Percentiles rank a stretch among this genome's conserved stretches.
These are phyloP conservation scores for Trifolium pratense DNA, from an alignment of 306 rosid genomes.

Conservation along the genomic window DNA sequence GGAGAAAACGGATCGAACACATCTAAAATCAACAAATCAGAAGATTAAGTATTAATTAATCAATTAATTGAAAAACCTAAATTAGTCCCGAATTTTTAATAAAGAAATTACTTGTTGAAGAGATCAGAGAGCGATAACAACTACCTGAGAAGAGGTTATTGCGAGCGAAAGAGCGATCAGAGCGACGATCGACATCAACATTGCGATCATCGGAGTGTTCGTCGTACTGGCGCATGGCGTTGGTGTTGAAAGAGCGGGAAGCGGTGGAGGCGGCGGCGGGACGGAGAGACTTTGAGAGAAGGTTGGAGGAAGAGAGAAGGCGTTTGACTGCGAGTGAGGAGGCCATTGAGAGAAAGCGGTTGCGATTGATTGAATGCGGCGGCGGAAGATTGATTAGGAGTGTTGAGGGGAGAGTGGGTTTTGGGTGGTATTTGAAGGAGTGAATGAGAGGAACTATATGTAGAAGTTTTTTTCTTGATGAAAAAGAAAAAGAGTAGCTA, in stretches of 20 bases:
- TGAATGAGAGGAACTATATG: neutral
- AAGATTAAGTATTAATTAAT: neutral
- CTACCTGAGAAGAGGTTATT: conserved; percentile 50
- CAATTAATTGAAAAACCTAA: no score
- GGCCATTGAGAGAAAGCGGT: conserved; percentile 33
- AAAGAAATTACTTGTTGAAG: no score
- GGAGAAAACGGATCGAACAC: conserved; percentile 75
- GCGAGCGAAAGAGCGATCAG: conserved; percentile 32
- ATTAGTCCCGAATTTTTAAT: no score
- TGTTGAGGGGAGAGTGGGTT: neutral
- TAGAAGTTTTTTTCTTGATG: no score
- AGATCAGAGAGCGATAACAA: conserved; percentile 21
- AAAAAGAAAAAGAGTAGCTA: neutral
- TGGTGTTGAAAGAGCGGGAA: conserved; percentile 56
- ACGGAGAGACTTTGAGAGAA: conserved; percentile 35
- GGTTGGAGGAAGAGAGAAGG: conserved; percentile 24
- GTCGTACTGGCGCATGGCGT: conserved; percentile 43
- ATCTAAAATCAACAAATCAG: conserved; percentile 40
- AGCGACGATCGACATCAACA: conserved; percentile 34
- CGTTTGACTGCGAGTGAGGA: conserved; percentile 43
- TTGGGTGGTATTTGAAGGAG: conserved; percentile 30
- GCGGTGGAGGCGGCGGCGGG: conserved; percentile 25
- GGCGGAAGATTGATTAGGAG: neutral
- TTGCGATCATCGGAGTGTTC: conserved; percentile 18
- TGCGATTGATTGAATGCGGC: neutral